These are phyloP conservation scores for Diaporthe batatas DNA, from an alignment of 2,329 filamentous ascomycete species.

Conservation along the genomic window DNA sequence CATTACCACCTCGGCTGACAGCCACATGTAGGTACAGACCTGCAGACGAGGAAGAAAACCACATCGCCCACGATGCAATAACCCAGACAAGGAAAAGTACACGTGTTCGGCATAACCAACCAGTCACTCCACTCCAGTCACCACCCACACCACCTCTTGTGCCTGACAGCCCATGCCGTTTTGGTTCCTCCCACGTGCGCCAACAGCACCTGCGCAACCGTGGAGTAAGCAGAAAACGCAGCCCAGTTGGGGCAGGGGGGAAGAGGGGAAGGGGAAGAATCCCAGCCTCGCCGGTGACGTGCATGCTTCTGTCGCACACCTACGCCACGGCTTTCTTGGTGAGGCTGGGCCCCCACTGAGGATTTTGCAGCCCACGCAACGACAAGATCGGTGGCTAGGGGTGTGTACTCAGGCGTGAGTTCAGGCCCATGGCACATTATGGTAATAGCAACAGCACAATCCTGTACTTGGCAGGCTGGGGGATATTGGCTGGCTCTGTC, in stretches of 20 bases:
- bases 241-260: constrained; percentile 2
- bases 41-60: neutral
- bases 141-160: neutral
- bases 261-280: too few species aligned
- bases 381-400: neutral
- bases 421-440: neutral
- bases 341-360: constrained; percentile 12
- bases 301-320: constrained; percentile 10
- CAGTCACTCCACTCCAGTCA: neutral
- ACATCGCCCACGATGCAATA: neutral
- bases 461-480: neutral
- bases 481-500: constrained; percentile 5
- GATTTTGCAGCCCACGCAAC: constrained; percentile 9
- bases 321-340: constrained; percentile 37
- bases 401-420: neutral
- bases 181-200: constrained; percentile 19
- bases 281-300: constrained; percentile 16
- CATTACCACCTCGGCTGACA: neutral
- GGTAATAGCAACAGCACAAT: neutral
- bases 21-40: neutral
- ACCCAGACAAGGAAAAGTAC: neutral
- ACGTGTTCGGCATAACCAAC: constrained; percentile 3
- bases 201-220: constrained; percentile 13
- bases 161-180: neutral
- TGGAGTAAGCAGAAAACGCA: constrained; percentile 26